Percentiles rank a stretch among this genome's conserved stretches.
phyloP scores from a whole-genome alignment of 768 basidiomycete species.

The Nidularia pulvinata region DNA sequence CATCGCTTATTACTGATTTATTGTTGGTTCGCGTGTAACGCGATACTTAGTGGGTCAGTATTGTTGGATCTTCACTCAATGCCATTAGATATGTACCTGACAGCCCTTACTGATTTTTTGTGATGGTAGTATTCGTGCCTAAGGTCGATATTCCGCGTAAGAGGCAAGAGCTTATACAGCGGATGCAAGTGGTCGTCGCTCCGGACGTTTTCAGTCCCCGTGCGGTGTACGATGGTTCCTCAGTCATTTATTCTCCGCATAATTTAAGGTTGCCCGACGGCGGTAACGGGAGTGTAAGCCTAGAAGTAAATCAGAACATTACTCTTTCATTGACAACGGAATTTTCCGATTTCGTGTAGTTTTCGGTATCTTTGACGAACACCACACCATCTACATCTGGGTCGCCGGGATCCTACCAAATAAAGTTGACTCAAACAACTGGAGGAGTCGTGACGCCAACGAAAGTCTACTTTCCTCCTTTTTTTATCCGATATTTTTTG shows the following conservation, averaged over 20 bases:
- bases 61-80: too few species aligned
- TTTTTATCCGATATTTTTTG: neutral
- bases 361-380: neutral
- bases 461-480: constrained; percentile 18
- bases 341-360: neutral
- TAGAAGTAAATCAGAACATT: neutral
- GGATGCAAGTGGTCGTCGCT: constrained; percentile 32
- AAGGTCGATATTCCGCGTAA: constrained; percentile 6
- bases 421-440: constrained; percentile 34
- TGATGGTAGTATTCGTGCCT: too few species aligned
- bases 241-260: constrained; percentile 35
- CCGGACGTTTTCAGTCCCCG: constrained; percentile 37
- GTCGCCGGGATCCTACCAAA: constrained; percentile 20
- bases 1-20: too few species aligned
- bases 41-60: too few species aligned
- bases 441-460: constrained; percentile 30
- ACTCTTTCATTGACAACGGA: neutral
- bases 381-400: constrained; percentile 1
- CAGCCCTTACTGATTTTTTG: too few species aligned
- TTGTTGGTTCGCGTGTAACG: too few species aligned
- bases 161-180: constrained; percentile 28
- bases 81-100: too few species aligned
- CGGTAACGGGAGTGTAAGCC: constrained; percentile 20
- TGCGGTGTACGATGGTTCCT: constrained; percentile 44
- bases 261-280: constrained; percentile 22